These are phyloP conservation scores for Cyphellophora attinorum DNA, from an alignment of 2,329 filamentous ascomycete species.

Conservation along the genomic window DNA sequence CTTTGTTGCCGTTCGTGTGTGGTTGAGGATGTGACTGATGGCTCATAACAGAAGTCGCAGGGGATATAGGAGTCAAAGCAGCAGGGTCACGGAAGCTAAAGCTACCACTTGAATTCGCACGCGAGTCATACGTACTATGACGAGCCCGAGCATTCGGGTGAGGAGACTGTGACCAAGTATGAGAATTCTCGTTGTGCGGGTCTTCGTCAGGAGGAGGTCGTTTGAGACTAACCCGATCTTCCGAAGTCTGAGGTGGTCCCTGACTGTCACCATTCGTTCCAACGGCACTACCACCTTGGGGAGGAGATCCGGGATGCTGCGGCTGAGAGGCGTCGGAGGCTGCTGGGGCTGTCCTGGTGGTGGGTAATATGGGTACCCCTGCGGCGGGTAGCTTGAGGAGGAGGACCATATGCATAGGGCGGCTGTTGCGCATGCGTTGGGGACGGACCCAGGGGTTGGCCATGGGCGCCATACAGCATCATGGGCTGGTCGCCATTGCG, in stretches of 20 bases:
- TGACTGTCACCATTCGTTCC: constrained; percentile 20
- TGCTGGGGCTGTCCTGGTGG: constrained; percentile 10
- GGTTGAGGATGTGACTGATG: constrained; percentile 33
- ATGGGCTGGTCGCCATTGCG: constrained; percentile 17
- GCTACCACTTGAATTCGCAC: constrained; percentile 23
- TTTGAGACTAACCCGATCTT: constrained; percentile 37
- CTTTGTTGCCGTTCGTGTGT: constrained; percentile 22
- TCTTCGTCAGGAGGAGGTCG: constrained; percentile 20
- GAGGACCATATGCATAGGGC: constrained; percentile 29
- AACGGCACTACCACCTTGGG: constrained; percentile 1
- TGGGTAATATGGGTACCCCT: constrained; percentile 15
- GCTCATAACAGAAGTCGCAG: constrained; percentile 31
- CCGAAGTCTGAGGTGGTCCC: constrained; percentile 27
- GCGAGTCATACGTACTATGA: constrained; percentile 30
- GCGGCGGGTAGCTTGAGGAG: constrained; percentile 20
- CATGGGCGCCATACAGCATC: constrained; percentile 40
- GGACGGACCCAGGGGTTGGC: constrained; percentile 34
- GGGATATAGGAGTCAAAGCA: constrained; percentile 37
- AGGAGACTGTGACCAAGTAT: constrained; percentile 22
- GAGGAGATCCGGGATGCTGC: constrained; percentile 1
- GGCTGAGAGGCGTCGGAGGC: constrained; percentile 1
- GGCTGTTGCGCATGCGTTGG: constrained; percentile 20
- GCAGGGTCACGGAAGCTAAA: constrained; percentile 39
- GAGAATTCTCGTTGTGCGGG: constrained; percentile 20
- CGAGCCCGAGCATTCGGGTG: constrained; percentile 27